Percentiles rank a stretch among this genome's conserved stretches.
Conservation (phyloP, 2,329 filamentous ascomycete genomes). For the Cryphonectria japonica region DNA sequence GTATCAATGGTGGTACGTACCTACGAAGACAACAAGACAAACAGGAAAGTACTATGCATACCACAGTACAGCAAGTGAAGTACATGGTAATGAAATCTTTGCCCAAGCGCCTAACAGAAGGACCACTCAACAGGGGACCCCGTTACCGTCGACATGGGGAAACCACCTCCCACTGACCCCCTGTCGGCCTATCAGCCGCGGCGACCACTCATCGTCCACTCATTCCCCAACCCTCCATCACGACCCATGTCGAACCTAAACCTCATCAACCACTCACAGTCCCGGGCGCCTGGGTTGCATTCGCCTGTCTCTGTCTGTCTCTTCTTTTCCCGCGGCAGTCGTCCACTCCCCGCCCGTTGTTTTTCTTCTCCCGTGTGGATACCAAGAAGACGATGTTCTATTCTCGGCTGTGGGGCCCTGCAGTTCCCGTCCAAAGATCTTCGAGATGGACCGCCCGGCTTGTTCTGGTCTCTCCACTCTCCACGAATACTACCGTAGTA, state of each 20-base stretch:
- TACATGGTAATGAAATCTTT: neutral
- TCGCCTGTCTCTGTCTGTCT: constrained; percentile 4
- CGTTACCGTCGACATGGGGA: constrained; percentile 6
- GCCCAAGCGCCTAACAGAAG: constrained; percentile 23
- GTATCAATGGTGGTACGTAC: neutral
- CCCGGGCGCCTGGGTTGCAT: constrained; percentile 15
- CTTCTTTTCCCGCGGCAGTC: neutral
- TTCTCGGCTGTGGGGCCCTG: constrained; percentile 19
- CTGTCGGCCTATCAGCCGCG: constrained; percentile 20
- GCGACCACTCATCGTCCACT: constrained; percentile 27
- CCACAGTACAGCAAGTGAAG: neutral
- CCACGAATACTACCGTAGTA: neutral
- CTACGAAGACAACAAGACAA: neutral
- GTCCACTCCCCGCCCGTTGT: neutral
- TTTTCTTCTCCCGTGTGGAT: constrained; percentile 15
- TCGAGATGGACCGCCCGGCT: constrained; percentile 5
- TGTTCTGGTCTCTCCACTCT: neutral
- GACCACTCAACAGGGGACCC: constrained; percentile 16
- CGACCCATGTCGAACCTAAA: neutral
- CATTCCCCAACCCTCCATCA: constrained; percentile 11
- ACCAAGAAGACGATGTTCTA: constrained; percentile 15
- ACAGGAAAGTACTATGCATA: neutral
- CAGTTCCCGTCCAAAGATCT: neutral
- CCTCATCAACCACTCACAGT: neutral
- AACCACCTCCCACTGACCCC: neutral